Evolutionary conservation across 768 basidiomycete species (phyloP), one percentile per base, ranked within the genome.

Genomic region (Candolleomyces eurysporus): DNA sequence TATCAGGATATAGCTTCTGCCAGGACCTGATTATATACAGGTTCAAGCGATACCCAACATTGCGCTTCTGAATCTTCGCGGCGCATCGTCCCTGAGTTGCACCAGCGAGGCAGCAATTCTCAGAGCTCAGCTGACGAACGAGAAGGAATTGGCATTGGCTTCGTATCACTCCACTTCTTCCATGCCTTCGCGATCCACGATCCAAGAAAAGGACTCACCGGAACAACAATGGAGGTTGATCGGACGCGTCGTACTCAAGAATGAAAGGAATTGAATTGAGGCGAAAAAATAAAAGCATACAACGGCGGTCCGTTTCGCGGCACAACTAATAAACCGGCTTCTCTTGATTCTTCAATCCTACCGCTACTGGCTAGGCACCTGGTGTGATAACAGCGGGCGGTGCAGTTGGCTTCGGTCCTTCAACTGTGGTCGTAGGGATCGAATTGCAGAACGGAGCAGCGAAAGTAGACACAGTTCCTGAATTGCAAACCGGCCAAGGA

Each of bases 401-500:
- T 10, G 40, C 16, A 21, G 54, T 11, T n/a, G 54, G 32, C 11
- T 26, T 26, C 16, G 17, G n/a, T 5, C 8, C 36, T 36, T 36
- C 40, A 6, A 21, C 17, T 2, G 54, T 56, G 21, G 54, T 56
- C 54, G 39, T 39, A 10, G 48, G 31, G 14, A 56, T 61, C 8
- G 61, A 56, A 54, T 57, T 39, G n/a, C 61, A 61, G 19, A 50
- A 36, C 7, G 61, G 61, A 3, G 56, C 61, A 17, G 48, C 48
- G 26, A 48, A 61, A 17, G 48, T 40, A 8, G 61, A 49, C 30
- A n/a, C 48, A 40, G 61, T 32, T 9, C 48, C 54, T 11, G 46
- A 2, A 21, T 61, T 56, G 61, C 61, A 61, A 9, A 61, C 61
- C 0, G 54, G 11, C 61, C 61, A 61, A 31, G 61, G 61, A 22